These are phyloP conservation scores for Linnemannia schmuckeri DNA, from an alignment of 192 early-diverging fungal genomes.

Conservation along the genomic window DNA sequence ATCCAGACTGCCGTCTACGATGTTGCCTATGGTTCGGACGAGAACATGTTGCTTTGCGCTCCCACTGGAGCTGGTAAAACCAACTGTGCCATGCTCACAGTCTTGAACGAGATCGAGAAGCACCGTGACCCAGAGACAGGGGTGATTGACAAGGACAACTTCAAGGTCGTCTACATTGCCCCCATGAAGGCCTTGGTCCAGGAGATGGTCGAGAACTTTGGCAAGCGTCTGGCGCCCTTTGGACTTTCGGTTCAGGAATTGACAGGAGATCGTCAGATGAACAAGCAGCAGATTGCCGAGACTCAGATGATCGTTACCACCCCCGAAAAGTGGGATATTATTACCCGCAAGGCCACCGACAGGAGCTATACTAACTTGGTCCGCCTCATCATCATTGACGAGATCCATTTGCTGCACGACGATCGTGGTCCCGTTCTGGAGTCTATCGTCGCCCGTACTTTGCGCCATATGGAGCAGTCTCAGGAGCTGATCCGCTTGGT, in stretches of 20 bases:
- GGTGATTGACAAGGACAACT: conserved; percentile 80
- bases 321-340: conserved; percentile 99
- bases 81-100: conserved; percentile 96
- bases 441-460: conserved; percentile 88
- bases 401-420: conserved; percentile 97
- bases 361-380: conserved; percentile 92
- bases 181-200: conserved; percentile 99
- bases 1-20: conserved; percentile 92
- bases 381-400: conserved; percentile 94
- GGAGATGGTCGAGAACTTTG: conserved; percentile 96
- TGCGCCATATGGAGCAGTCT: conserved; percentile 90
- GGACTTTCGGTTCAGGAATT: conserved; percentile 95
- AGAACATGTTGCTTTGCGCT: conserved; percentile 97
- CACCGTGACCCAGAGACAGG: conserved; percentile 80
- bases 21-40: conserved; percentile 89
- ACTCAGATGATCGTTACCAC: conserved; percentile 99
- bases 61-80: conserved; percentile 99
- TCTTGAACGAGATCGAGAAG: conserved; percentile 90
- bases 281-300: conserved; percentile 95
- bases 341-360: conserved; percentile 96
- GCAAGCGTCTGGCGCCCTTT: conserved; percentile 76
- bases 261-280: conserved; percentile 96
- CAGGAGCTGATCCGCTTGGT: conserved; percentile 92
- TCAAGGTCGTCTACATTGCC: conserved; percentile 99
- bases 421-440: conserved; percentile 97